Percentiles rank a stretch among this genome's conserved stretches.
These are phyloP conservation scores for Solanum ossicruentum DNA, from an alignment of 257 asterid species.

Conservation along the genomic window DNA sequence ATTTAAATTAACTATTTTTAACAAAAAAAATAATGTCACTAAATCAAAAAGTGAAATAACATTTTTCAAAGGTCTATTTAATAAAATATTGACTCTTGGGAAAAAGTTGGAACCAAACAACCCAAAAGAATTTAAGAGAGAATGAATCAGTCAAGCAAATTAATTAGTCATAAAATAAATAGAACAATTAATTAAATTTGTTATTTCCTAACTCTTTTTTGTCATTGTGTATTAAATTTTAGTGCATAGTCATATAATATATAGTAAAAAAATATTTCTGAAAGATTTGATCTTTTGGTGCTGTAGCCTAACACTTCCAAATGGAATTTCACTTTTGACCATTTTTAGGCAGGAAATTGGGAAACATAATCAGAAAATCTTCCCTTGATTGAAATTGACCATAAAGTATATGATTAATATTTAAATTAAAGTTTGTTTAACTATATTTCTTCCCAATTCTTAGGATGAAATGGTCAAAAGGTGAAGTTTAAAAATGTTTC, in stretches of 20 bases:
- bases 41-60: background rate
- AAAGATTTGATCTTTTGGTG: background rate
- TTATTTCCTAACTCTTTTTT: background rate
- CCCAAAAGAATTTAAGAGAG: background rate
- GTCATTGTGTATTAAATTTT: background rate
- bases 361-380: background rate
- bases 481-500: background rate
- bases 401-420: background rate
- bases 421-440: background rate
- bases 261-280: background rate
- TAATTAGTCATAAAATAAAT: background rate
- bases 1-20: too few relatives aligned
- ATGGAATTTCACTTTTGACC: background rate
- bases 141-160: background rate
- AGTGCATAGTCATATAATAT: background rate
- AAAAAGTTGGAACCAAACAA: background rate
- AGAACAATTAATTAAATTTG: background rate
- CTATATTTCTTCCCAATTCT: background rate
- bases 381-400: background rate
- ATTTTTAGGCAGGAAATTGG: background rate
- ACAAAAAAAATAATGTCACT: too few relatives aligned
- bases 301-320: background rate
- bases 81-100: background rate
- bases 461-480: background rate
- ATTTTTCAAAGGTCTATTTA: background rate